phyloP scores from a whole-genome alignment of 2,329 filamentous ascomycete genomes.

The Canariomyces notabilis region DNA sequence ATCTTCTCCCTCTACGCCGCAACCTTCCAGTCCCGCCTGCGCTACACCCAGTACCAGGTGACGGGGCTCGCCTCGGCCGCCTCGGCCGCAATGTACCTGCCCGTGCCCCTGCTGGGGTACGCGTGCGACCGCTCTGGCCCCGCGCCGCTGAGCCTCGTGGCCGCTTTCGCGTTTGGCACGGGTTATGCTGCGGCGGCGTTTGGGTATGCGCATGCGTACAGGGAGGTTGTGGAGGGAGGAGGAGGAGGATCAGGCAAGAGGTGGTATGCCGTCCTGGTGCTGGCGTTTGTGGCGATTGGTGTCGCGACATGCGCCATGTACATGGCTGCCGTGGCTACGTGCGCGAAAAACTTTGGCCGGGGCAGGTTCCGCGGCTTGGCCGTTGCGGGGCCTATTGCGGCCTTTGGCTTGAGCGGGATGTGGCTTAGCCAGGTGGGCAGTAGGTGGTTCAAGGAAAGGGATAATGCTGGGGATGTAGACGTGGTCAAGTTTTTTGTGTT shows the following conservation, averaged over 20 bases:
- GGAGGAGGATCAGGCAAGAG: constrained; percentile 34
- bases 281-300: constrained; percentile 79
- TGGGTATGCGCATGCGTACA: constrained; percentile 61
- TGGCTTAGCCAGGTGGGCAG: constrained; percentile 89
- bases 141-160: constrained; percentile 66
- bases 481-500: constrained; percentile 89
- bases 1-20: constrained; percentile 93
- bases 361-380: constrained; percentile 84
- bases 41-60: constrained; percentile 87
- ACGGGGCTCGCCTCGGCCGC: constrained; percentile 74
- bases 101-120: constrained; percentile 85
- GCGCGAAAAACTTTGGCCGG: constrained; percentile 95
- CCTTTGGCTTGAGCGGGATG: constrained; percentile 91
- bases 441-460: constrained; percentile 65
- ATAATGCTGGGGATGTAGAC: constrained; percentile 53
- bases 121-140: constrained; percentile 86
- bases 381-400: constrained; percentile 83
- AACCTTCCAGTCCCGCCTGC: constrained; percentile 77
- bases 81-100: constrained; percentile 83
- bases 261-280: constrained; percentile 77
- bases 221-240: constrained; percentile 31
- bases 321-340: constrained; percentile 83
- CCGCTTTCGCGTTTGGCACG: constrained; percentile 67
- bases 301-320: constrained; percentile 86
- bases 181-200: constrained; percentile 82